A percentile compares a stretch with the other conserved stretches of the same genome.
These are phyloP conservation scores for Cladosporium cucumerinum DNA, from an alignment of 2,329 filamentous ascomycete species.

Conservation along the genomic window DNA sequence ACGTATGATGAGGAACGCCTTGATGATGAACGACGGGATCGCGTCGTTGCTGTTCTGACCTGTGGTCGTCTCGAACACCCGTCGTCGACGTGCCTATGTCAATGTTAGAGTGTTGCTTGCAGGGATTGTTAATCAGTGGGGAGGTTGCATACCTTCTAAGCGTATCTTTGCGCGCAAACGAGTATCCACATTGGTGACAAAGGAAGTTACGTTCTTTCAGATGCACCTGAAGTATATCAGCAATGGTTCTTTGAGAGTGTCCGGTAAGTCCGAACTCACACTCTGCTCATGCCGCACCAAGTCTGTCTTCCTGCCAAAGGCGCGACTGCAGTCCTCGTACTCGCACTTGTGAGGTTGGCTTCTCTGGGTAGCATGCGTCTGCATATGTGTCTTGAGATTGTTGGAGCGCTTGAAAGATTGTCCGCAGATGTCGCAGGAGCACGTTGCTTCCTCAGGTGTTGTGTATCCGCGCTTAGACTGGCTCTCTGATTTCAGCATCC, in stretches of 20 bases:
- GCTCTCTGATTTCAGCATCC: constrained; percentile 1
- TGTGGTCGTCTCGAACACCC: constrained; percentile 63
- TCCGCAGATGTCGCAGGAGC: constrained; percentile 69
- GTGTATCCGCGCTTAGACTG: constrained; percentile 30
- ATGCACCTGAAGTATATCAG: constrained; percentile 57
- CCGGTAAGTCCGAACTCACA: constrained; percentile 40
- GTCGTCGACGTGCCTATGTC: constrained; percentile 67
- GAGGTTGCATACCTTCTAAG: constrained; percentile 39
- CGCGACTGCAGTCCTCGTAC: constrained; percentile 63
- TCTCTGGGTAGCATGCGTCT: constrained; percentile 73
- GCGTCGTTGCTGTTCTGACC: constrained; percentile 21
- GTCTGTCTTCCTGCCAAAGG: constrained; percentile 81
- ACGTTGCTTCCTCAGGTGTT: constrained; percentile 66
- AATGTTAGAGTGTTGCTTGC: constrained; percentile 7
- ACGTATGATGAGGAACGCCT: constrained; percentile 5
- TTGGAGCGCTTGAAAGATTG: constrained; percentile 79
- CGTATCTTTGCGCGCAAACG: constrained; percentile 79
- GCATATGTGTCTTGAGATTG: constrained; percentile 83
- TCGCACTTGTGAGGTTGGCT: constrained; percentile 69
- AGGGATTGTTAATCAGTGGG: not conserved
- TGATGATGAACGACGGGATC: not conserved
- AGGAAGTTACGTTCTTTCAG: constrained; percentile 66
- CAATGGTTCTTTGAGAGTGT: constrained; percentile 43
- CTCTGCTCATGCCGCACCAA: constrained; percentile 56
- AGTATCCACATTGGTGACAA: constrained; percentile 67